Conservation (phyloP, 2,329 filamentous ascomycete genomes). For the Hypomyces rosellus region DNA sequence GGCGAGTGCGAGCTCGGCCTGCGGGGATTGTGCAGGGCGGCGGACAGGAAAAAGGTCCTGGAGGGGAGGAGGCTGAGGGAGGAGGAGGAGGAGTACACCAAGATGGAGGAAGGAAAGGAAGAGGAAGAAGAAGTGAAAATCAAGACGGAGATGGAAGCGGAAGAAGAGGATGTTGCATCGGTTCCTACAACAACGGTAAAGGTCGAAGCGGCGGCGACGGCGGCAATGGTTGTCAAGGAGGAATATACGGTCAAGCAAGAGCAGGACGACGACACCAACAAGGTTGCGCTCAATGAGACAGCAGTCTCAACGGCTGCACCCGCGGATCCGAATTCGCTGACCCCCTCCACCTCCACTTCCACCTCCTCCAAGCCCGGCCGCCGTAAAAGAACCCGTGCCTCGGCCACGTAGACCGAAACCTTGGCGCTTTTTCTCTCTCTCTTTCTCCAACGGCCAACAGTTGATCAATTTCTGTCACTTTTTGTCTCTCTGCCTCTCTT, state of each 20-base stretch:
- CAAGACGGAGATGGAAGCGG: slow-evolving; percentile 19
- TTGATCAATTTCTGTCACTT: too few species aligned
- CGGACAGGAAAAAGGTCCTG: slow-evolving; percentile 57
- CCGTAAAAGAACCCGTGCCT: too few species aligned
- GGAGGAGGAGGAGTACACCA: slow-evolving; percentile 17
- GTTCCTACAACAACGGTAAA: slow-evolving; percentile 13
- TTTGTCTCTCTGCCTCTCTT: too few species aligned
- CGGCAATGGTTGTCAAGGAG: slow-evolving; percentile 19
- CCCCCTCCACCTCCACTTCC: too few species aligned
- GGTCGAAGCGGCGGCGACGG: slow-evolving; percentile 16
- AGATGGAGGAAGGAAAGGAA: slow-evolving; percentile 17
- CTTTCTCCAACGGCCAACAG: too few species aligned
- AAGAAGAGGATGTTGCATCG: slow-evolving; percentile 9
- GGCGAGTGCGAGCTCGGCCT: slow-evolving; percentile 79
- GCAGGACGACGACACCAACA: background rate
- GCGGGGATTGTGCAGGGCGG: slow-evolving; percentile 67
- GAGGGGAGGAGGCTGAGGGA: slow-evolving; percentile 44
- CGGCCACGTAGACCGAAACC: too few species aligned
- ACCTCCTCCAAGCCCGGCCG: too few species aligned
- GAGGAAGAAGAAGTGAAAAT: slow-evolving; percentile 16
- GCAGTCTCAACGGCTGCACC: too few species aligned
- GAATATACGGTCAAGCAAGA: slow-evolving; percentile 6
- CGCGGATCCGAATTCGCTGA: too few species aligned
- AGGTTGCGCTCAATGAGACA: too few species aligned
- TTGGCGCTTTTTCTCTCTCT: too few species aligned